Base-by-base conservation (phyloP, 2,329 filamentous ascomycete genomes). In the Ustulina deusta region DNA sequence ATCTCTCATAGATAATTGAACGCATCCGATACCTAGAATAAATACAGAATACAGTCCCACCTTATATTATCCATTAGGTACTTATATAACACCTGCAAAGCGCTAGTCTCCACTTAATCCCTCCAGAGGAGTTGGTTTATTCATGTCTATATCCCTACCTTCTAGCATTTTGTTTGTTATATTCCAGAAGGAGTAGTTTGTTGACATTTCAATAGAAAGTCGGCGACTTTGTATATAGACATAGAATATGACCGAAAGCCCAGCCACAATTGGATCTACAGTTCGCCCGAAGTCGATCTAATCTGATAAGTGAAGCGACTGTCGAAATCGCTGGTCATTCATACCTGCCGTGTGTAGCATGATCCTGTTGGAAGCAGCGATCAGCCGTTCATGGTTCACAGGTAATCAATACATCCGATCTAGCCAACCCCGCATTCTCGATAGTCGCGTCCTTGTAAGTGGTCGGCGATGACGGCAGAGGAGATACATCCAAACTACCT, bases 401-500 rank as follows among this genome's bases (percentile, higher is more conserved):
- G n/a, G 52, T 59, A 62, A 42, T 36, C 32, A 48, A 52, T 65
- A 51, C 57, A 54, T 60, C 44, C 36, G 22, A 56, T 27, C 54
- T 56, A 25, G 36, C 20, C 55, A 66, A 70, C 69, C 69, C 69
- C 69, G 69, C 66, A 70, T 59, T 70, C 59, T 64, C 48, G 34
- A 22, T 34, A 40, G 69, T 70, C 66, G 69, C 60, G 56, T 15
- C 40, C 56, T 69, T 69, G 69, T 70, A 69, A 54, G 66, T 66
- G 29, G 52, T 46, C 62, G 22, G 60, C 66, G 55, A 51, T 27
- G 59, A 54, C n/a, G 60, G 55, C 17, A 34, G 66, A 59, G 62
- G 59, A 61, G 17, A 69, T 70, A 70, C 69, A 58, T 69, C 62
- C 49, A 36, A 36, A 63, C 59, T 69, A 70, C 68, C 36, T 70